Conservation (phyloP, 129 eudicot species). For the Heracleum sosnowskyi region DNA sequence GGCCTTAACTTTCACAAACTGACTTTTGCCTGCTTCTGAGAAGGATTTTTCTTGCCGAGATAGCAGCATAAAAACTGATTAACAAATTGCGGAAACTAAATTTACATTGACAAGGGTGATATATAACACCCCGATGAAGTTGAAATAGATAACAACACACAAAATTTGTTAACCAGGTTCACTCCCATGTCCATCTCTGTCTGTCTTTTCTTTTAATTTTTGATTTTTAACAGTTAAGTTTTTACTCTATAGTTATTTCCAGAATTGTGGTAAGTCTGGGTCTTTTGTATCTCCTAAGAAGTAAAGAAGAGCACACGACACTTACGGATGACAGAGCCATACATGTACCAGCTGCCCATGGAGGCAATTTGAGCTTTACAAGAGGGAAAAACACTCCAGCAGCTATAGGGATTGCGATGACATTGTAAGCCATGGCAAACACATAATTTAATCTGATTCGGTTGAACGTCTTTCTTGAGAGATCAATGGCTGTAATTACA, state of each 20-base stretch:
- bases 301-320: conserved; percentile 92
- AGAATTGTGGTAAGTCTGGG: conserved; percentile 81
- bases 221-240: background rate
- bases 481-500: conserved; percentile 37
- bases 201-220: no score
- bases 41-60: background rate
- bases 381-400: conserved; percentile 89
- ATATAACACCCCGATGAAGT: background rate
- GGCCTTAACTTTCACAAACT: background rate
- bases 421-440: conserved; percentile 88
- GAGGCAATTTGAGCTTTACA: conserved; percentile 65
- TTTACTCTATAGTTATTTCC: conserved; percentile 85
- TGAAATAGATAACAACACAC: background rate
- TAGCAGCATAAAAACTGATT: background rate
- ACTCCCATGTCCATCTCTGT: background rate
- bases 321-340: conserved; percentile 95
- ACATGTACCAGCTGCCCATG: conserved; percentile 98
- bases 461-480: conserved; percentile 73
- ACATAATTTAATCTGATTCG: conserved; percentile 74
- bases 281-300: conserved; percentile 72
- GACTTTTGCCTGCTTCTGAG: background rate
- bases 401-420: conserved; percentile 78
- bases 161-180: background rate
- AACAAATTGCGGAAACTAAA: background rate
- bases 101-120: background rate